Evolutionary conservation across 192 early-diverging fungal genomes (phyloP).

Genomic region (Kickxella alabastrina): DNA sequence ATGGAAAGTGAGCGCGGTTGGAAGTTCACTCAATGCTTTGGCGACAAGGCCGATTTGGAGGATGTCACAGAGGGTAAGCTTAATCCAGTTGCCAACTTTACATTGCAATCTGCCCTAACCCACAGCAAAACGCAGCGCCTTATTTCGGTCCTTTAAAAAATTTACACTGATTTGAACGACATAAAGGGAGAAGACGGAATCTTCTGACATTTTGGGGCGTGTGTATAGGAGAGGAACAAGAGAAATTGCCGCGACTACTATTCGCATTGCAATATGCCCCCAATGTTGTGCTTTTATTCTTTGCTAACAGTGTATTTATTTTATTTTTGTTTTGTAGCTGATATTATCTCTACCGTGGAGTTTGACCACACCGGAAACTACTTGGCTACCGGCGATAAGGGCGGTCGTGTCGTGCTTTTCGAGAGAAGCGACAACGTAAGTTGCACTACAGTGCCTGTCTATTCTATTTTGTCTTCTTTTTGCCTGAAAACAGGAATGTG

Average conservation of each 20-base stretch:
- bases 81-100: too few relatives aligned
- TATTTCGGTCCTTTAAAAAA: too few relatives aligned
- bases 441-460: constrained; percentile 1
- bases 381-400: constrained; percentile 96
- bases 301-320: not conserved
- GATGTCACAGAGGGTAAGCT: constrained; percentile 98
- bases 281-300: not conserved
- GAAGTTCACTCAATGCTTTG: constrained; percentile 99
- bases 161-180: too few relatives aligned
- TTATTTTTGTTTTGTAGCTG: constrained; percentile 60
- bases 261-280: too few relatives aligned
- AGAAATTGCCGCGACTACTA: too few relatives aligned
- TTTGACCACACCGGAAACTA: constrained; percentile 97
- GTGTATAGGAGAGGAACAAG: too few relatives aligned
- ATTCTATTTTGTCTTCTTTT: not conserved
- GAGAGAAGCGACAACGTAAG: constrained; percentile 95
- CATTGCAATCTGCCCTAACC: too few relatives aligned
- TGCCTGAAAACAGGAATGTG: too few relatives aligned
- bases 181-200: too few relatives aligned
- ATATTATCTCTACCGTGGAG: constrained; percentile 98
- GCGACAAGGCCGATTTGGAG: constrained; percentile 97
- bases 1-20: constrained; percentile 59
- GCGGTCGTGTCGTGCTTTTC: constrained; percentile 96
- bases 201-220: too few relatives aligned
- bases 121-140: too few relatives aligned